Conservation (phyloP, 1,284 basidiomycete genomes). For the Chondrostereum purpureum region DNA sequence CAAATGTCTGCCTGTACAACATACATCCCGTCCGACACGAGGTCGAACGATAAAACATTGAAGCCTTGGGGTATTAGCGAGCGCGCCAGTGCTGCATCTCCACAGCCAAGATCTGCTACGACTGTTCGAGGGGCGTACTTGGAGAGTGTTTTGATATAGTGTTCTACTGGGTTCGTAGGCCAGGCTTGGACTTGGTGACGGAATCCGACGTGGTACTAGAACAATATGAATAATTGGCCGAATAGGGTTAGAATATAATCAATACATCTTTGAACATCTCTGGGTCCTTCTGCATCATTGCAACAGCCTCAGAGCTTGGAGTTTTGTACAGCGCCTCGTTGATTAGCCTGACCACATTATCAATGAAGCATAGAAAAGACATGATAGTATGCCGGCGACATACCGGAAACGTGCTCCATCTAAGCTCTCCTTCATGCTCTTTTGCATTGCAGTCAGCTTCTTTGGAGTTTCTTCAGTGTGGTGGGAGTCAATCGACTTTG, state of each 20-base stretch:
- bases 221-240: constrained; percentile 1
- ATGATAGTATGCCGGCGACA: too few relatives aligned
- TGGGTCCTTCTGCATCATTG: constrained; percentile 79
- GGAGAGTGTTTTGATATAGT: constrained; percentile 61
- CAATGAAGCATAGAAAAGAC: too few relatives aligned
- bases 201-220: constrained; percentile 87
- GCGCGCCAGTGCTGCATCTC: constrained; percentile 85
- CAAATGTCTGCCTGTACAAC: constrained; percentile 81
- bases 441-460: constrained; percentile 67
- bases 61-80: constrained; percentile 64
- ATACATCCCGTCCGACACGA: constrained; percentile 68
- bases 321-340: constrained; percentile 88
- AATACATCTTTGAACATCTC: constrained; percentile 71
- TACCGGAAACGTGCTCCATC: constrained; percentile 84
- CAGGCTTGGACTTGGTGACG: constrained; percentile 83
- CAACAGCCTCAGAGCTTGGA: constrained; percentile 63
- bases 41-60: constrained; percentile 74
- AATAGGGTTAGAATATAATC: neutral
- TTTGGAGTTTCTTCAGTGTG: neutral
- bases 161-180: constrained; percentile 84
- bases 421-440: constrained; percentile 68
- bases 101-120: constrained; percentile 92
- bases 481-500: neutral
- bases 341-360: constrained; percentile 55
- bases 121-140: constrained; percentile 61